Base-by-base conservation (phyloP, 129 eudicot genomes). In the Lactuca sativa region DNA sequence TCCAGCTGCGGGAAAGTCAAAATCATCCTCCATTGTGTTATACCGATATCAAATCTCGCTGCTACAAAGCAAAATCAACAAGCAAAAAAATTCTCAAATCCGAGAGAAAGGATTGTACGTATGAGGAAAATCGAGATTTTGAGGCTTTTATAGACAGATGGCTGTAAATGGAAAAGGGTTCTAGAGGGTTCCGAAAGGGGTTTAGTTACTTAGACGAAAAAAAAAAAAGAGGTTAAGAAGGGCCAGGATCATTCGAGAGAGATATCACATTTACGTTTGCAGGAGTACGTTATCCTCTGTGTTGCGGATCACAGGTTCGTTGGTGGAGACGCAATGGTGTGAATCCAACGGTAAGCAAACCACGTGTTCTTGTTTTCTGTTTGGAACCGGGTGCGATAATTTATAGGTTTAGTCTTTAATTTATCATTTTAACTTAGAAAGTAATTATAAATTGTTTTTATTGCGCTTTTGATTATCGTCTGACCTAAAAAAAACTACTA, bases 11-110 rank as follows among this genome's bases (percentile, higher is more conserved):
- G 88, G 78, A 70, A 93, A 83, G 1, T 82, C 92, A 56, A 89
- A 93, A 85, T 83, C 92, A 61, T 80, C 90, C 47, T 87, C 93
- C 98, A 92, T 91, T 77, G 40, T 33, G 11, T 5, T 52, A 16
- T 33, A 60, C 12, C 21, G 10, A 12, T 16, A 70, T 38, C 56
- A 56, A 40, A 69, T 55, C 7, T 56, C 47, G 38, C 7, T 36
- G 15, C 18, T 69, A 21, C 9, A 63, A 69, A 0, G 56, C 44
- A 44, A 41, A 49, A 47, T 71, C 38, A 61, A 18, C 61, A 6
- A 48, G 30, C 18, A 11, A 0, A n/a, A 3, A 1, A 0, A 0
- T 9, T 44, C 13, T 15, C 48, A n/a, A 66, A 66, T 51, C 1
- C 15, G 9, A 21, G 21, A 34, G 74, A 38, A 21, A 4, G 0